Conservation (phyloP, 2,329 filamentous ascomycete species). For the Neofusicoccum sp. region DNA sequence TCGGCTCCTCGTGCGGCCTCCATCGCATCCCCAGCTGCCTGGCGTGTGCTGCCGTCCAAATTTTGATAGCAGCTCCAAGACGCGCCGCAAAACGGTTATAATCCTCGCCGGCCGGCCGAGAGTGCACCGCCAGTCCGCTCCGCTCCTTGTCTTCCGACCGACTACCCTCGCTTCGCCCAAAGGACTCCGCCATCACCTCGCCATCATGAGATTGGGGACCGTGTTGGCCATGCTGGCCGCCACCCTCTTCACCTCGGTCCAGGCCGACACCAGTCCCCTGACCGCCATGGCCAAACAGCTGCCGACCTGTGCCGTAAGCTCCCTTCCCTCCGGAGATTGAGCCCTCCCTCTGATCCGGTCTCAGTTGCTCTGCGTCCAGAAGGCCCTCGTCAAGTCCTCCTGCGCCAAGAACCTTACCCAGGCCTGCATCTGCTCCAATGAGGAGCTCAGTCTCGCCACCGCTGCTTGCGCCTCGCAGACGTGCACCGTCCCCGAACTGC, state of each 20-base stretch:
- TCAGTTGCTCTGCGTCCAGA: conserved; percentile 25
- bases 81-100: neutral
- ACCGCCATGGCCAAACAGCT: neutral
- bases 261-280: conserved; percentile 2
- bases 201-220: conserved; percentile 17
- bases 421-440: conserved; percentile 42
- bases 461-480: conserved; percentile 36
- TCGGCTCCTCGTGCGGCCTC: neutral
- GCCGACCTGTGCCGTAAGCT: conserved; percentile 12
- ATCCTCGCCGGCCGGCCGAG: neutral
- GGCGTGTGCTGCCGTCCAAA: neutral
- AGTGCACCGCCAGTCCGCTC: neutral
- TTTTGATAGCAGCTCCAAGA: no score
- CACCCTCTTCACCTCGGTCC: neutral
- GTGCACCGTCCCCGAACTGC: conserved; percentile 36
- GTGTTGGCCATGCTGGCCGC: conserved; percentile 13
- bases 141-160: conserved; percentile 1
- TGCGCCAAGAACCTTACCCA: conserved; percentile 38
- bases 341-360: neutral
- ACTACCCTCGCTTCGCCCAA: neutral
- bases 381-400: conserved; percentile 31
- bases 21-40: neutral
- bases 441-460: conserved; percentile 31
- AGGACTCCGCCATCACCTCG: neutral
- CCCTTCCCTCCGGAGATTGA: neutral